A percentile compares a stretch with the other conserved stretches of the same genome.
Conservation (phyloP, 106 monocot species). For the Dioscorea alata region DNA sequence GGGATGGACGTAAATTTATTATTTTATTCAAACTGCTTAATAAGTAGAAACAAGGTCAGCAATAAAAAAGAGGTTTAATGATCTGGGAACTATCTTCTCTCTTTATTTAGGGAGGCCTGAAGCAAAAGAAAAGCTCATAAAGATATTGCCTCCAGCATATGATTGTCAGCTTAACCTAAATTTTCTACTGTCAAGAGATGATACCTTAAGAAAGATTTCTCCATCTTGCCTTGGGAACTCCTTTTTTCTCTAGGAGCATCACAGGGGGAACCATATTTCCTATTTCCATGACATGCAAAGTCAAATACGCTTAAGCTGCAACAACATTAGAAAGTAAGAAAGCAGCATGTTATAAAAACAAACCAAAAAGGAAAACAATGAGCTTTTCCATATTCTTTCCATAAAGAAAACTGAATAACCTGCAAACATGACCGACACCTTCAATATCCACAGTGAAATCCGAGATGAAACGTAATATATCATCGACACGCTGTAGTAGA, state of each 20-base stretch:
- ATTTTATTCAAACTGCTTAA: neutral
- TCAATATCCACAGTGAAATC: constrained; percentile 87
- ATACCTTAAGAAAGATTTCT: constrained; percentile 99
- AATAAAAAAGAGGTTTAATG: neutral
- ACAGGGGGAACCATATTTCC: constrained; percentile 82
- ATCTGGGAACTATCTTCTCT: neutral
- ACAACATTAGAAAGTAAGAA: constrained; percentile 4
- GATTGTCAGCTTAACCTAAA: no score
- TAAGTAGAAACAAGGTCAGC: neutral
- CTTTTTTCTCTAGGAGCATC: constrained; percentile 48
- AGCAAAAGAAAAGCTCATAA: neutral
- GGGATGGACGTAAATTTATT: no score
- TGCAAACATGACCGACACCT: constrained; percentile 99
- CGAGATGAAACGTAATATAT: constrained; percentile 83
- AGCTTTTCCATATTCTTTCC: no score
- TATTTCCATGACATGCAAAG: constrained; percentile 90
- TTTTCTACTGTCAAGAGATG: neutral
- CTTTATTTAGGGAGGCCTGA: neutral
- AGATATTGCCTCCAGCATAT: no score
- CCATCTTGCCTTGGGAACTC: constrained; percentile 98
- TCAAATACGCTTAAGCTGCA: constrained; percentile 84
- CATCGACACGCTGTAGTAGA: constrained; percentile 66
- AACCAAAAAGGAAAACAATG: neutral
- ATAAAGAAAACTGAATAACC: constrained; percentile 26
- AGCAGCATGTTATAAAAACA: neutral